Percentiles rank a stretch among this genome's conserved stretches.
Conservation (phyloP, 495 filamentous ascomycete genomes). For the Neurospora intermedia region DNA sequence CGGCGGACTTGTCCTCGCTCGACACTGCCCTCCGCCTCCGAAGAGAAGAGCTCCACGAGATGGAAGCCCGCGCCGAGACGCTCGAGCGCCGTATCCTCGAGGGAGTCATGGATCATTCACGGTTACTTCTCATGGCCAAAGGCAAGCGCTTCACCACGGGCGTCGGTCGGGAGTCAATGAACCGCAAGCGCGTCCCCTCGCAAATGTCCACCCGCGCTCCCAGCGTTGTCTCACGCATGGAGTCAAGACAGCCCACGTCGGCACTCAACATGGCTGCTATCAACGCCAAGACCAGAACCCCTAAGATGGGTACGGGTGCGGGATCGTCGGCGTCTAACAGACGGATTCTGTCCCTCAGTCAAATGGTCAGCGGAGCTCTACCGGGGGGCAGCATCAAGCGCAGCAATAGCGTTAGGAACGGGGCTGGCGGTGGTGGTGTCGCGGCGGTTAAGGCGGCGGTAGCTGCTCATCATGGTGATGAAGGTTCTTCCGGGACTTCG, state of each 20-base stretch:
- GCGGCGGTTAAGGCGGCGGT: background rate
- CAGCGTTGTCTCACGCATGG: background rate
- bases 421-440: conserved; percentile 48
- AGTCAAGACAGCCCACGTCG: conserved; percentile 23
- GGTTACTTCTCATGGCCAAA: conserved; percentile 66
- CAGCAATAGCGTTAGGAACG: conserved; percentile 49
- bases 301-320: background rate
- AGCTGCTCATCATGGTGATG: background rate
- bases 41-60: conserved; percentile 77
- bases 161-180: conserved; percentile 32
- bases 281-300: background rate
- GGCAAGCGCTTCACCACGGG: conserved; percentile 16
- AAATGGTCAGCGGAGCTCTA: conserved; percentile 65
- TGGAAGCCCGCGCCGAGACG: conserved; percentile 77
- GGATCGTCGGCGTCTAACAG: conserved; percentile 35
- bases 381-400: conserved; percentile 49
- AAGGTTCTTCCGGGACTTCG: background rate
- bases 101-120: conserved; percentile 89
- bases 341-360: conserved; percentile 78
- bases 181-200: conserved; percentile 53
- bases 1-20: conserved; percentile 73
- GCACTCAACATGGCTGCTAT: conserved; percentile 33
- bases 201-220: background rate
- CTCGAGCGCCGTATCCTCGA: conserved; percentile 89
- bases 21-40: conserved; percentile 83